Conservation (phyloP, 768 basidiomycete genomes). For the Suillus sp. region DNA sequence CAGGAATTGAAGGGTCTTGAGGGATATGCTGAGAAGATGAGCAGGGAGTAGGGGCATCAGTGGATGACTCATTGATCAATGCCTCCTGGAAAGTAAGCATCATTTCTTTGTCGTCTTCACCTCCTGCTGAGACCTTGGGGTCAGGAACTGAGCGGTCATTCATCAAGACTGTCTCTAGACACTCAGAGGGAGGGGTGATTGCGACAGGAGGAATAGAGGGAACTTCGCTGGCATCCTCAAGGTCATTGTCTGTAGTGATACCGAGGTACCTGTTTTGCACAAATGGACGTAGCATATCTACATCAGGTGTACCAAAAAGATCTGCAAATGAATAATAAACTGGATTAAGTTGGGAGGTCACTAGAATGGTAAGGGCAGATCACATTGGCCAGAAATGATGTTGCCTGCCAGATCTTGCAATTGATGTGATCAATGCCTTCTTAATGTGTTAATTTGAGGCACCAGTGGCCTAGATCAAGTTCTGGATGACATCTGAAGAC, state of each 20-base stretch:
- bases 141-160: neutral
- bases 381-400: neutral
- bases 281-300: neutral
- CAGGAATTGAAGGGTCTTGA: neutral
- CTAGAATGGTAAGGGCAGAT: neutral
- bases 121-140: neutral
- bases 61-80: accelerated
- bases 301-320: neutral
- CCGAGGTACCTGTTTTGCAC: neutral
- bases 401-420: conserved; percentile 3
- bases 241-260: neutral
- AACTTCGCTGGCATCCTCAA: neutral
- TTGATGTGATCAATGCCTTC: conserved; percentile 23
- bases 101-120: neutral
- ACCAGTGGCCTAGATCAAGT: conserved; percentile 26
- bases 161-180: neutral
- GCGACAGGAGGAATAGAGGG: neutral
- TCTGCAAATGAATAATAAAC: neutral
- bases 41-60: no score
- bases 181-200: neutral
- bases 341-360: accelerated
- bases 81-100: neutral
- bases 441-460: conserved; percentile 17
- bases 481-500: conserved; percentile 25
- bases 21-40: no score